Evolutionary conservation across 805 yeast species (phyloP).

Genomic region (Cyberlindnera euphorbiae): DNA sequence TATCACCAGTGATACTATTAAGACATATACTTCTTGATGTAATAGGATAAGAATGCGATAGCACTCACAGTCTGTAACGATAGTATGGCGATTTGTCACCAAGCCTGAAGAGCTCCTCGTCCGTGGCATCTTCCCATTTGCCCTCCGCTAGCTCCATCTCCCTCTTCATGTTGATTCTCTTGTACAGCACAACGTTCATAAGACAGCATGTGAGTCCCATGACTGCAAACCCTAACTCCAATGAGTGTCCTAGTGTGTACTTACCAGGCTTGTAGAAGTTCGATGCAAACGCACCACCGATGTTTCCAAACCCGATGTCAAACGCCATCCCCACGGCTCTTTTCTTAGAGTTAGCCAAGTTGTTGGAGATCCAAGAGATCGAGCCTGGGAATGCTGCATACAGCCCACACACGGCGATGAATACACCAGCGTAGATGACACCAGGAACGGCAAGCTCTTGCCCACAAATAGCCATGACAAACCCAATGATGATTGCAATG

Average conservation of each 20-base stretch:
- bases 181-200: conserved; percentile 21
- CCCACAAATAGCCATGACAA: conserved; percentile 27
- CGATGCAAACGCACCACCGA: conserved; percentile 31
- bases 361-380: conserved; percentile 33
- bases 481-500: conserved; percentile 31
- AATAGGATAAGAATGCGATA: too few relatives aligned
- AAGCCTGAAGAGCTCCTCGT: conserved; percentile 30
- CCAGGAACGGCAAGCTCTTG: conserved; percentile 23
- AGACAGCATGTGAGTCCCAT: conserved; percentile 28
- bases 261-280: conserved; percentile 30
- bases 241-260: conserved; percentile 29
- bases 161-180: conserved; percentile 23
- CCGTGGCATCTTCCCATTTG: conserved; percentile 25
- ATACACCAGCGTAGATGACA: conserved; percentile 30
- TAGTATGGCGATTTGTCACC: conserved; percentile 41
- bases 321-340: conserved; percentile 34
- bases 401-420: conserved; percentile 27
- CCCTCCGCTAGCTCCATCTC: conserved; percentile 28
- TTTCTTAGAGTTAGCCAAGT: conserved; percentile 31
- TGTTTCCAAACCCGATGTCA: conserved; percentile 34
- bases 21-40: too few relatives aligned
- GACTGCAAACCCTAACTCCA: conserved; percentile 29
- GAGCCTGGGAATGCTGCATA: conserved; percentile 30
- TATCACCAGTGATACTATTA: too few relatives aligned
- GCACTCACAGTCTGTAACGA: conserved; percentile 27